phyloP scores from a whole-genome alignment of 805 yeast genomes.

The Ogataea henricii region DNA sequence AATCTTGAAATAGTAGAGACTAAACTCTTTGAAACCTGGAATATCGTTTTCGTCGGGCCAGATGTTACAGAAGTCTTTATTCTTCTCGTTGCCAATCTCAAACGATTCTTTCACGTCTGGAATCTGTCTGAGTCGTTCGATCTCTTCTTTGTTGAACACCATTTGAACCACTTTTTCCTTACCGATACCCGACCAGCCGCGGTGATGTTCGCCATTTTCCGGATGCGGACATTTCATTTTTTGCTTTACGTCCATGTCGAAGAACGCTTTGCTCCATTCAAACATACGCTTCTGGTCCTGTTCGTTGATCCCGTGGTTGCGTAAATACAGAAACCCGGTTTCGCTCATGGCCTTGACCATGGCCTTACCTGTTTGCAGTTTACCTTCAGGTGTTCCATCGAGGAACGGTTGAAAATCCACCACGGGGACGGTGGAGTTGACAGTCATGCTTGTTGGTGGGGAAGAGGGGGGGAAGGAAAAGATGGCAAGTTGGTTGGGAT shows the following conservation, averaged over 20 bases:
- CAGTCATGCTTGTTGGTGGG: slow-evolving; percentile 4
- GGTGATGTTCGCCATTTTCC: slow-evolving; percentile 25
- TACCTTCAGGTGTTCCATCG: slow-evolving; percentile 27
- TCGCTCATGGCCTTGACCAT: slow-evolving; percentile 30
- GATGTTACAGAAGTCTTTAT: slow-evolving; percentile 20
- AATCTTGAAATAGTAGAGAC: slow-evolving; percentile 18
- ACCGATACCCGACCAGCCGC: slow-evolving; percentile 31
- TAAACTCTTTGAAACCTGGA: slow-evolving; percentile 31
- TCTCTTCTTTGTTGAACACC: slow-evolving; percentile 23
- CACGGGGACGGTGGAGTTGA: too few relatives aligned
- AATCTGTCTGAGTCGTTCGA: slow-evolving; percentile 14
- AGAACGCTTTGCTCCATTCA: slow-evolving; percentile 29
- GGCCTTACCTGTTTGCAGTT: slow-evolving; percentile 24
- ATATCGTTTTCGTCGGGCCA: slow-evolving; percentile 29
- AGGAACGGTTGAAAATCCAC: slow-evolving; percentile 33
- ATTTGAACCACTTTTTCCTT: slow-evolving; percentile 27
- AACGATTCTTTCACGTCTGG: slow-evolving; percentile 40
- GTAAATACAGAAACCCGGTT: slow-evolving; percentile 26
- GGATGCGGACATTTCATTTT: slow-evolving; percentile 29
- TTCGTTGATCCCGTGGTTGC: slow-evolving; percentile 24
- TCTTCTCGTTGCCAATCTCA: slow-evolving; percentile 32
- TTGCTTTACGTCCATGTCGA: slow-evolving; percentile 25
- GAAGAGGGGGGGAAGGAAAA: background rate
- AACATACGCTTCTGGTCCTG: slow-evolving; percentile 21
- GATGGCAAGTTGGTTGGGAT: too few relatives aligned